Evolutionary conservation across 2,329 filamentous ascomycete genomes (phyloP).

Genomic region (Phialophora expanda): DNA sequence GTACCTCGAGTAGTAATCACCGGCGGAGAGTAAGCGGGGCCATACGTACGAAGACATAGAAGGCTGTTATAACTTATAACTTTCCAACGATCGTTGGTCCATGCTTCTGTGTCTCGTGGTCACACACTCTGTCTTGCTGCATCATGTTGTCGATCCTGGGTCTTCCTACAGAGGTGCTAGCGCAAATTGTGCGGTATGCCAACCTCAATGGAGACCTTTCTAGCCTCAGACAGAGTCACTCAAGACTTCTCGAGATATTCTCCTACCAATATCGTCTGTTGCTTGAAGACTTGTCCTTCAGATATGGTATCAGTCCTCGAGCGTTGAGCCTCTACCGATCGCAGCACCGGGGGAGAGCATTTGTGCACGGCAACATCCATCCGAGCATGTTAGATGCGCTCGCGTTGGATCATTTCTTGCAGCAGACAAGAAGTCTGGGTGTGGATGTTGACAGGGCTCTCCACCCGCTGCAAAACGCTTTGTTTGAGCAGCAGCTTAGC

Average conservation of each 20-base stretch:
- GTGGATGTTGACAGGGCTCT: slow-evolving; percentile 12
- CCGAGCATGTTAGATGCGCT: slow-evolving; percentile 15
- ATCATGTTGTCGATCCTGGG: slow-evolving; percentile 14
- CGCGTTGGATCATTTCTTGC: slow-evolving; percentile 22
- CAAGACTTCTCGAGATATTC: slow-evolving; percentile 3
- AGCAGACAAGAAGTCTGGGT: slow-evolving; percentile 13
- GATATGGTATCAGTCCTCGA: slow-evolving; percentile 17
- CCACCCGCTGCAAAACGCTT: background rate
- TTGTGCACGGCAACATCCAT: background rate
- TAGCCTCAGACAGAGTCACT: slow-evolving; percentile 14
- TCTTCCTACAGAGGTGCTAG: slow-evolving; percentile 25
- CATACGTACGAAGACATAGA: background rate
- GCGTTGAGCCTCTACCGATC: slow-evolving; percentile 11
- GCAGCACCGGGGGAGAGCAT: background rate
- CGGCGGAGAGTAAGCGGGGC: background rate
- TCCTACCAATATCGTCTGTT: slow-evolving; percentile 5
- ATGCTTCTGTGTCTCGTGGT: background rate
- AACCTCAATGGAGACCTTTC: slow-evolving; percentile 25
- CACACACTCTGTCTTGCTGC: background rate
- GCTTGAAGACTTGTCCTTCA: slow-evolving; percentile 10
- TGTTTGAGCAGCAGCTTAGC: background rate
- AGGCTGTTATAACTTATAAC: background rate
- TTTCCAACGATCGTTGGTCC: background rate
- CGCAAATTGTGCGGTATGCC: slow-evolving; percentile 23
- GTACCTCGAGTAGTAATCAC: slow-evolving; percentile 13